phyloP scores from a whole-genome alignment of 306 rosid genomes.

The Pyrus betulifolia region DNA sequence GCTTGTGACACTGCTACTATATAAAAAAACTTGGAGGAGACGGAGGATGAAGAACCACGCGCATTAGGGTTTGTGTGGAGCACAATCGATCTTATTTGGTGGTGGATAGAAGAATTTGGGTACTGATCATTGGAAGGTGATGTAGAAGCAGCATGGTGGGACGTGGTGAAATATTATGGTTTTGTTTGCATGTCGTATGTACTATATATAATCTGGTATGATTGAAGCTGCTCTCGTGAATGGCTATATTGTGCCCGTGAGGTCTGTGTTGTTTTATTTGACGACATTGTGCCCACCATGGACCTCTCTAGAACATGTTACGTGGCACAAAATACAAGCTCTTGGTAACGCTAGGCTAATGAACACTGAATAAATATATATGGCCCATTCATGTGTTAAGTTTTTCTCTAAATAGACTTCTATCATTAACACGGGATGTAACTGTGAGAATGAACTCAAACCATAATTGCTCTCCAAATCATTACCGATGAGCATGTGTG shows the following conservation, averaged over 20 bases:
- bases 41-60: background rate
- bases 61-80: background rate
- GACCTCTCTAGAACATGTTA: background rate
- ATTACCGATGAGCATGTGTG: no score
- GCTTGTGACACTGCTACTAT: background rate
- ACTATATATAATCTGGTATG: background rate
- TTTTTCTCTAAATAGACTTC: no score
- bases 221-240: constrained; percentile 9
- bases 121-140: no score
- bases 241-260: constrained; percentile 16
- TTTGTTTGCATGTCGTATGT: background rate
- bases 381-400: no score
- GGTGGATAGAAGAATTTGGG: no score
- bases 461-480: no score
- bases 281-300: constrained; percentile 15
- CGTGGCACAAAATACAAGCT: background rate
- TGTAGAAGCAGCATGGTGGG: background rate
- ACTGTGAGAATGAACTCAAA: no score
- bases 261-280: constrained; percentile 3
- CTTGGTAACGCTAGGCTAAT: no score
- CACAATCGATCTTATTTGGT: background rate
- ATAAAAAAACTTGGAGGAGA: background rate
- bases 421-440: no score
- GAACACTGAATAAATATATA: no score
- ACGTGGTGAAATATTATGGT: background rate